Conservation (phyloP, 2,329 filamentous ascomycete genomes). For the Fusarium ambrosium region DNA sequence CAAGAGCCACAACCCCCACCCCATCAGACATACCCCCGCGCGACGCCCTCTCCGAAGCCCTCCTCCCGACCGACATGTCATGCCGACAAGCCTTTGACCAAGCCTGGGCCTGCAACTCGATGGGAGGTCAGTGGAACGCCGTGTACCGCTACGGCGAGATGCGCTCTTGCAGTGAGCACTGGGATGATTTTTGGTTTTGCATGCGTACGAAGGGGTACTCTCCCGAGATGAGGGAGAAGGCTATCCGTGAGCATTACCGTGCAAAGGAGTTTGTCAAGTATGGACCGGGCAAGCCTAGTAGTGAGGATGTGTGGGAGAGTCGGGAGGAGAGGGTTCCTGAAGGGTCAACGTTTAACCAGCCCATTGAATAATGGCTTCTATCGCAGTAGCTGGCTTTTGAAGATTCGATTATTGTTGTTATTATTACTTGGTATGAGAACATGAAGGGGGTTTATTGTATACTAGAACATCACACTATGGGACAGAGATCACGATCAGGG, state of each 20-base stretch:
- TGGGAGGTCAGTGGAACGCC: constrained; percentile 91
- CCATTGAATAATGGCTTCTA: constrained; percentile 50
- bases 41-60: constrained; percentile 71
- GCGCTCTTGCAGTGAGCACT: constrained; percentile 84
- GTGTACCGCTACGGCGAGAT: constrained; percentile 89
- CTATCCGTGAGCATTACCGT: constrained; percentile 77
- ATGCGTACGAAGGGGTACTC: constrained; percentile 82
- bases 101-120: constrained; percentile 92
- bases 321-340: constrained; percentile 72
- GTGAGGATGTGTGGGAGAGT: constrained; percentile 91
- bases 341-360: constrained; percentile 60
- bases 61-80: constrained; percentile 86
- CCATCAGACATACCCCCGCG: constrained; percentile 45
- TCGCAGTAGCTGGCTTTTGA: not conserved
- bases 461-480: not conserved
- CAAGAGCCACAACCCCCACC: constrained; percentile 43
- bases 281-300: constrained; percentile 73
- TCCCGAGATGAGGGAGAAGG: constrained; percentile 70
- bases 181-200: constrained; percentile 98
- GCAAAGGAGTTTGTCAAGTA: constrained; percentile 76
- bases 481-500: not conserved
- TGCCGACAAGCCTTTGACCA: constrained; percentile 92
- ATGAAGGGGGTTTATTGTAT: not conserved
- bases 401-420: not conserved
- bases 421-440: not conserved